Evolutionary conservation across 2,329 filamentous ascomycete species (phyloP), one percentile per base, ranked within the genome.

Genomic region (Aspergillus fijiensis): DNA sequence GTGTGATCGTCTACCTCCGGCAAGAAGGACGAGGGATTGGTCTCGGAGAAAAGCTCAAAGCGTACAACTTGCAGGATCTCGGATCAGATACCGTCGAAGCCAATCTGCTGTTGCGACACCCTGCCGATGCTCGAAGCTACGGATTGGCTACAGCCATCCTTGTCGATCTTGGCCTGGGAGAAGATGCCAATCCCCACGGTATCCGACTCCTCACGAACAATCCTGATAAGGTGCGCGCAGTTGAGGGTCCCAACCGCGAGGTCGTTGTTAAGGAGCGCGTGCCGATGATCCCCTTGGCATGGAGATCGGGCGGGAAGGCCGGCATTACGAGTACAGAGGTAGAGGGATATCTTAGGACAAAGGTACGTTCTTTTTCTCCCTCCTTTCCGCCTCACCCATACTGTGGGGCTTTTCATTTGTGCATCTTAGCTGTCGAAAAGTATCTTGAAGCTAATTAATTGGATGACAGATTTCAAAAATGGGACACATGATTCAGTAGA

Each of bases 51-150:
- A 99, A 99, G 77, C 83, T 99, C 45, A 98, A 99, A 78, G 95
- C 95, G 4, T 99, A 99, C 77, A 99, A 99, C 72, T 81, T 99
- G 49, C 95, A 99, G 75, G 95, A 99, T 77, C 81, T 99, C 27
- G 95, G 95, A 0, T 93, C 90, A n/a, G 95, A 99, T 76, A 99
- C 95, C 0, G 96, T 98, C 39, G 92, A 99, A 78, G 95, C 95
- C 2, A 99, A 99, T 70, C 79, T 99, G 50, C 76, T 98, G 25
- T 81, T 99, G 48, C 83, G 95, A 49, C 95, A 99, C 76, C 95
- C 95, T 0, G 95, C 95, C 1, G 95, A 99, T 75, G 95, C 95
- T 23, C 83, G 95, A 57, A 96, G 91, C 68, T 99, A 99, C 71
- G 95, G 95, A 1, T 79, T 99, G n/a, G 95, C 95, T 2, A 99